Conservation (phyloP, 345 rosid genomes). For the Aurinia saxatilis region DNA sequence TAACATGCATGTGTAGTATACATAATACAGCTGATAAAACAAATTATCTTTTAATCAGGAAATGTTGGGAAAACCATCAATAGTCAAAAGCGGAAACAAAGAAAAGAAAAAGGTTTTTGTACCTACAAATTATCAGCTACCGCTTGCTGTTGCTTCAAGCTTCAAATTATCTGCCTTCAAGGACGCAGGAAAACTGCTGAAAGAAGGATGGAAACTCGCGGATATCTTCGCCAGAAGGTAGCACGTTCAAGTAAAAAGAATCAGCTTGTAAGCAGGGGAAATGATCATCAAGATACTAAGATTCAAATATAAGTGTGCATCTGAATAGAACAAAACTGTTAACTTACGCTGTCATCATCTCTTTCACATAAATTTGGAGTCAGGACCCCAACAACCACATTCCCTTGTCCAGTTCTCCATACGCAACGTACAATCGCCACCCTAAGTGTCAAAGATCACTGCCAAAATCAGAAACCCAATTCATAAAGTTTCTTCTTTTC, state of each 20-base stretch:
- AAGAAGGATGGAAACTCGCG: constrained; percentile 88
- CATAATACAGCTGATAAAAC: constrained; percentile 68
- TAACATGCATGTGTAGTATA: constrained; percentile 39
- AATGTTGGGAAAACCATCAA: not conserved
- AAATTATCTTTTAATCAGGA: constrained; percentile 14
- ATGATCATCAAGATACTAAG: constrained; percentile 6
- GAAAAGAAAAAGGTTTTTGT: not conserved
- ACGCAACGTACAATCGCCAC: constrained; percentile 90
- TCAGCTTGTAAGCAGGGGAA: constrained; percentile 51
- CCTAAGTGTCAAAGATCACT: no score
- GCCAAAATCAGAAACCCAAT: no score
- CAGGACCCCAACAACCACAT: constrained; percentile 70
- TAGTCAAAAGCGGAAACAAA: constrained; percentile 7
- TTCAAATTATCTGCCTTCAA: constrained; percentile 73
- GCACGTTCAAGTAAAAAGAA: constrained; percentile 80
- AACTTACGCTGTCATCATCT: constrained; percentile 60
- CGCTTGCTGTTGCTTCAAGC: constrained; percentile 75
- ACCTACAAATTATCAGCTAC: constrained; percentile 83
- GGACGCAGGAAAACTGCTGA: constrained; percentile 59
- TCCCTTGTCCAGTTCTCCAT: constrained; percentile 84
- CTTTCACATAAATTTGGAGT: constrained; percentile 67
- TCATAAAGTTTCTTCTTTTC: no score
- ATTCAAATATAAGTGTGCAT: not conserved
- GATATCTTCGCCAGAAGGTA: constrained; percentile 86
- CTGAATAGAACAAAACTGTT: not conserved